Conservation (phyloP, 202 grass and related monocot genomes). For the Saccharum hybrid region DNA sequence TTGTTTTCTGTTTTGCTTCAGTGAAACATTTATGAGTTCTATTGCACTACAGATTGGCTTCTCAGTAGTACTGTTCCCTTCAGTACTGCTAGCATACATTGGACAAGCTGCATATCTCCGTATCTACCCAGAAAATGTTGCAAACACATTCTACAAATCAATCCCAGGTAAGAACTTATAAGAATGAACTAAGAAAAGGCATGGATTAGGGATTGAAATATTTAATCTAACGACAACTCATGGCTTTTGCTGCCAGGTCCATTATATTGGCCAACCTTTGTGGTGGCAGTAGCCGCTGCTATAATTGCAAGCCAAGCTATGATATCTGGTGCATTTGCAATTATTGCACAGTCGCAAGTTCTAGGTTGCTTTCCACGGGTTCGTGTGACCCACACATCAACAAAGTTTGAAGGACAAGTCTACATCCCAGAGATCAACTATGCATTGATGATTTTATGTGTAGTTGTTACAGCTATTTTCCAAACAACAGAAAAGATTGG, state of each 20-base stretch:
- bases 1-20: conserved; percentile 16
- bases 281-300: conserved; percentile 59
- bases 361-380: conserved; percentile 73
- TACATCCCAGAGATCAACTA: conserved; percentile 81
- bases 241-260: conserved; percentile 39
- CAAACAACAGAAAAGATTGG: conserved; percentile 67
- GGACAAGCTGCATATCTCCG: conserved; percentile 72
- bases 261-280: conserved; percentile 64
- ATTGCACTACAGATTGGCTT: conserved; percentile 61
- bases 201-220: conserved; percentile 12
- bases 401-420: conserved; percentile 64
- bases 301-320: conserved; percentile 73
- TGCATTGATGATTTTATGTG: conserved; percentile 60
- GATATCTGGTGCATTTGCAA: conserved; percentile 67
- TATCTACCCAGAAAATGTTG: conserved; percentile 55
- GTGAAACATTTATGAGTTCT: not conserved
- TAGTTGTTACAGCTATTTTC: conserved; percentile 67
- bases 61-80: conserved; percentile 56
- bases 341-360: conserved; percentile 67
- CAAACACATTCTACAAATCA: too few species aligned
- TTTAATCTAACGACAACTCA: conserved; percentile 27
- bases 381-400: conserved; percentile 63
- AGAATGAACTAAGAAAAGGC: conserved; percentile 31
- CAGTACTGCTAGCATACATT: conserved; percentile 65
- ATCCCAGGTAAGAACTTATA: conserved; percentile 49